Evolutionary conservation across 2,329 filamentous ascomycete genomes (phyloP).

Genomic region (Fusarium poae): DNA sequence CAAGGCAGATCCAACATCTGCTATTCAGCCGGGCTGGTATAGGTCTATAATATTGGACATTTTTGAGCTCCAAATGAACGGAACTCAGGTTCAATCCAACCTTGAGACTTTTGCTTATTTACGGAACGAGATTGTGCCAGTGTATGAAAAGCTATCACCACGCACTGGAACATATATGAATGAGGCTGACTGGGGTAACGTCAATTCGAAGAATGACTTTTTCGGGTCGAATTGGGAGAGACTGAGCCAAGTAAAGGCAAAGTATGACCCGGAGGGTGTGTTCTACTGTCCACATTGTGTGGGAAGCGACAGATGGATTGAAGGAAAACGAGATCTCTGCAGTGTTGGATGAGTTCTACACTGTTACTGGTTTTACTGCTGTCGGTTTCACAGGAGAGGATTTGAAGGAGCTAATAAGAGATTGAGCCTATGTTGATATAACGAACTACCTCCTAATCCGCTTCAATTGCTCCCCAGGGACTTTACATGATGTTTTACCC

Average conservation of each 20-base stretch:
- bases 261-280: neutral
- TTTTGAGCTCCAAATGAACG: neutral
- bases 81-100: neutral
- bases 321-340: neutral
- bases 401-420: no score
- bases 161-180: neutral
- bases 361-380: no score
- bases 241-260: neutral
- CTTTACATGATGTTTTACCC: no score
- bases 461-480: no score
- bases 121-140: neutral
- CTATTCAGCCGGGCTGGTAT: conserved; percentile 1
- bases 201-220: conserved; percentile 1
- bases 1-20: neutral
- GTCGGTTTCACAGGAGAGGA: no score
- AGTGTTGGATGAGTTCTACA: no score
- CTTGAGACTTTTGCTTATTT: neutral
- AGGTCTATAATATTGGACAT: neutral
- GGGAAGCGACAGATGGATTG: neutral
- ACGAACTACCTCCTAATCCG: no score
- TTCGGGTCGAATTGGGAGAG: neutral
- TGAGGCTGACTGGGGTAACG: conserved; percentile 2
- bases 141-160: neutral
- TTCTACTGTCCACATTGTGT: neutral
- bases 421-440: no score